phyloP scores from a whole-genome alignment of 2,329 filamentous ascomycete genomes.

The Sporothrix mexicana region DNA sequence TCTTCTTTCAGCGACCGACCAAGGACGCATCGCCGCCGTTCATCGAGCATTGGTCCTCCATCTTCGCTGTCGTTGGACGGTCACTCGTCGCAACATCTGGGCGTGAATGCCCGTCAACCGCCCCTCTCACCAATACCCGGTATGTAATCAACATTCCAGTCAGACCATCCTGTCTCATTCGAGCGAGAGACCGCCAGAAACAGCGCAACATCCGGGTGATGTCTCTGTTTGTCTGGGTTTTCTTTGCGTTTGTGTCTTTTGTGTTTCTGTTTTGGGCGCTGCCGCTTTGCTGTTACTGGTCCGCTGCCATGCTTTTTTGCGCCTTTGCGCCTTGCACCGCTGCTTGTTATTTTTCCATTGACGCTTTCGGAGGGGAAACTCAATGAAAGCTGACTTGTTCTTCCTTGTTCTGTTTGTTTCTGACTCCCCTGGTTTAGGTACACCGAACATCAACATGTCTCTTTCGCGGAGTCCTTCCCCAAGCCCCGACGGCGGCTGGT shows the following conservation, averaged over 20 bases:
- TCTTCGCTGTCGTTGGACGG: conserved; percentile 46
- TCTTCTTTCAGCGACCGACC: conserved; percentile 61
- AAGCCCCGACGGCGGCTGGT: conserved; percentile 83
- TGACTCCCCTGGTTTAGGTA: conserved; percentile 50
- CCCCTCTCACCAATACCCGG: conserved; percentile 62
- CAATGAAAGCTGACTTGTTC: not conserved
- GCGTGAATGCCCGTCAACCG: conserved; percentile 49
- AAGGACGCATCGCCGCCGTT: conserved; percentile 54
- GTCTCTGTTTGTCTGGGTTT: conserved; percentile 22
- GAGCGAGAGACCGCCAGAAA: conserved; percentile 10
- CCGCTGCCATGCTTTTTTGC: too few relatives aligned
- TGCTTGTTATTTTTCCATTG: conserved; percentile 3
- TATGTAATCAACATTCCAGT: conserved; percentile 45
- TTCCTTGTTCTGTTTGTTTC: not conserved
- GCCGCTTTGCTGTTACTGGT: not conserved
- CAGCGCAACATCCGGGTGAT: not conserved
- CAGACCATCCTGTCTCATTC: not conserved
- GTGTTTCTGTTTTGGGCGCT: not conserved
- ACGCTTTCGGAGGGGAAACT: conserved; percentile 24
- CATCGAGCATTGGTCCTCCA: conserved; percentile 37
- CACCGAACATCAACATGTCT: conserved; percentile 71
- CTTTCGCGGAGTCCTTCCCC: conserved; percentile 88
- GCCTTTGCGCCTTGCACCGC: not conserved
- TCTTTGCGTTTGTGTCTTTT: not conserved
- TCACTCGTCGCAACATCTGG: conserved; percentile 46